These are phyloP conservation scores for Penicillium hesseltinei DNA, from an alignment of 2,329 filamentous ascomycete genomes.

Conservation along the genomic window DNA sequence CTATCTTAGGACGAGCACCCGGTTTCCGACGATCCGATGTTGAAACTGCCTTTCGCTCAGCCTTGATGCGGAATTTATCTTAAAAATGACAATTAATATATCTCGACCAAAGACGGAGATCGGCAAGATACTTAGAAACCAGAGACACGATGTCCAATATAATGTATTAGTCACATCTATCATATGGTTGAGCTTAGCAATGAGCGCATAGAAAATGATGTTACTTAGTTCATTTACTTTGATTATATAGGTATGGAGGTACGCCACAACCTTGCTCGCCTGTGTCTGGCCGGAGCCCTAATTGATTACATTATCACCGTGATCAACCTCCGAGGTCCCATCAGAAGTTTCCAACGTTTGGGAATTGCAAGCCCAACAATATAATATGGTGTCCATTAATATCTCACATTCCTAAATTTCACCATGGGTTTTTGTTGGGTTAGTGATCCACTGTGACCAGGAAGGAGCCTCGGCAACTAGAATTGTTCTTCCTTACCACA, in stretches of 20 bases:
- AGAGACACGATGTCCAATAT: background rate
- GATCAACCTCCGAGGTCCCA: background rate
- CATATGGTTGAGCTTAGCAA: background rate
- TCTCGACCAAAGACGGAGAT: background rate
- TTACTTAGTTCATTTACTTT: background rate
- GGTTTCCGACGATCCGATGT: constrained; percentile 3
- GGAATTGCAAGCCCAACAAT: background rate
- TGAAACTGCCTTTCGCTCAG: background rate
- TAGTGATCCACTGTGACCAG: background rate
- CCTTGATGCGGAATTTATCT: background rate
- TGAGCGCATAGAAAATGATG: background rate
- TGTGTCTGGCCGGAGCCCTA: background rate
- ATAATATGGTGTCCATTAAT: background rate
- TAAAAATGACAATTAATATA: background rate
- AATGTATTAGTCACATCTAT: background rate
- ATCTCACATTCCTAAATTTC: background rate
- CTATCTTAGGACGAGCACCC: constrained; percentile 1
- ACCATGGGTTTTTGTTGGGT: background rate
- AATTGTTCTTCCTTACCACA: background rate
- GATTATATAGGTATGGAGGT: too few relatives aligned
- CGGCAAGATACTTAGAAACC: background rate
- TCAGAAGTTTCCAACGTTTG: background rate
- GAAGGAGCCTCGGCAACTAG: background rate
- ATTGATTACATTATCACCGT: background rate
- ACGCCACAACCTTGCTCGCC: background rate